Evolutionary conservation across 768 basidiomycete genomes (phyloP).

Genomic region (Leccinum broughii): DNA sequence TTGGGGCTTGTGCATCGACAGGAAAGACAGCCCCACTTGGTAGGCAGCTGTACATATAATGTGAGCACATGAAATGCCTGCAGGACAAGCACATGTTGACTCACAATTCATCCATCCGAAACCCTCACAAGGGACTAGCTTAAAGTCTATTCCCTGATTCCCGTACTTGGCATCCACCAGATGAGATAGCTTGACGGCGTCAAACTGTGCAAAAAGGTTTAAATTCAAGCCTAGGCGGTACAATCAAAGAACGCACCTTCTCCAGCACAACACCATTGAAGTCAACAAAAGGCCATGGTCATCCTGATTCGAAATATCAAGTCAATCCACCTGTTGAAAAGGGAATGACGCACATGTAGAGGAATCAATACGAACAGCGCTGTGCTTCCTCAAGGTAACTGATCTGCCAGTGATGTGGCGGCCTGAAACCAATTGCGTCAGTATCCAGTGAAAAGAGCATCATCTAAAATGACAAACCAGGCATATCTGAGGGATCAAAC

Average conservation of each 20-base stretch:
- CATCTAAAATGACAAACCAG: conserved; percentile 43
- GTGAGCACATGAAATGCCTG: conserved; percentile 5
- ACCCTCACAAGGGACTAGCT: conserved; percentile 94
- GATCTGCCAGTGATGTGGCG: no score
- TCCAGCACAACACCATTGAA: conserved; percentile 98
- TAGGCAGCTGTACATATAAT: conserved; percentile 67
- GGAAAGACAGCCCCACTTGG: conserved; percentile 93
- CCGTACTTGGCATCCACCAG: conserved; percentile 97
- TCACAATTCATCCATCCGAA: conserved; percentile 98
- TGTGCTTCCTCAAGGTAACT: conserved; percentile 93
- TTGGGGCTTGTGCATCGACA: conserved; percentile 91
- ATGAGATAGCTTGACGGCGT: conserved; percentile 93
- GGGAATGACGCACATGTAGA: conserved; percentile 85
- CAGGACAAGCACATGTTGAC: conserved; percentile 24
- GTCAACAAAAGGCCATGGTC: conserved; percentile 89
- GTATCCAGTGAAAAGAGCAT: neutral
- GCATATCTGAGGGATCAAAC: conserved; percentile 54
- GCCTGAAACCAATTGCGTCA: conserved; percentile 47
- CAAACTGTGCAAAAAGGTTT: no score
- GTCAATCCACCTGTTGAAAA: conserved; percentile 3
- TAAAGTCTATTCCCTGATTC: conserved; percentile 96
- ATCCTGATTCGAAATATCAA: conserved; percentile 52
- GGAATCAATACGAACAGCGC: conserved; percentile 89
- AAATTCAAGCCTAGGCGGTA: neutral
- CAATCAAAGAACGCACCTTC: conserved; percentile 53